Percentiles rank a stretch among this genome's conserved stretches.
Evolutionary conservation across 306 rosid genomes (phyloP).

Genomic region (Dryas drummondii): DNA sequence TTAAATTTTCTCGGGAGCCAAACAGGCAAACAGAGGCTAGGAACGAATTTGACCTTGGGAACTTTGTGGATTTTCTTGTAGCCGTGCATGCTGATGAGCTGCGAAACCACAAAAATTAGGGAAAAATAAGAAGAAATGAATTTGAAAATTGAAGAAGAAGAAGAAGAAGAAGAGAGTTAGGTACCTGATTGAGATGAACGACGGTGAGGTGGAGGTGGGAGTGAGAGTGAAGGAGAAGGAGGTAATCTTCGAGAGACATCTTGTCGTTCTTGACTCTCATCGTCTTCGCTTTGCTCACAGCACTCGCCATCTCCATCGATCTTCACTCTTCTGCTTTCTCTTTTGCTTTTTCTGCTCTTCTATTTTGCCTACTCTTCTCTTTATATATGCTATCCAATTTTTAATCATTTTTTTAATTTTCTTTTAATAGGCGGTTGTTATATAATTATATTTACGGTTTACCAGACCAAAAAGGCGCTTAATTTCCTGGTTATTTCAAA

Average conservation of each 20-base stretch:
- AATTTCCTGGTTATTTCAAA: no score
- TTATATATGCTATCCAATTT: neutral
- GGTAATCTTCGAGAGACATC: conserved; percentile 51
- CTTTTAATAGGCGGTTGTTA: no score
- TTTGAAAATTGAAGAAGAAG: neutral
- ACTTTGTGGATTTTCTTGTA: conserved; percentile 52
- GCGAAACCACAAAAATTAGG: neutral
- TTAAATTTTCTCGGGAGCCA: conserved; percentile 17
- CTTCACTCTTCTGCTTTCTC: neutral
- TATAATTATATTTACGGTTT: no score
- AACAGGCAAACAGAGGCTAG: conserved; percentile 26
- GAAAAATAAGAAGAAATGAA: neutral
- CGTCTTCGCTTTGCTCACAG: neutral
- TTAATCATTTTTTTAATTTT: no score
- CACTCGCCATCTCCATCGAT: conserved; percentile 1
- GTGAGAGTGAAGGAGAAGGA: conserved; percentile 43
- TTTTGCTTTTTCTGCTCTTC: neutral
- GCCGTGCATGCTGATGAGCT: conserved; percentile 72
- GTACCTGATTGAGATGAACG: conserved; percentile 59
- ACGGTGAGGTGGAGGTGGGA: conserved; percentile 36
- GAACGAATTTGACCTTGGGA: conserved; percentile 48
- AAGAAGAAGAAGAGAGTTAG: conserved; percentile 9
- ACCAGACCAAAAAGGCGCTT: no score
- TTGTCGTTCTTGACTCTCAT: neutral
- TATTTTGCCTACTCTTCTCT: neutral